Base-by-base conservation (phyloP, 2,329 filamentous ascomycete species). In the Xylaria sp. region DNA sequence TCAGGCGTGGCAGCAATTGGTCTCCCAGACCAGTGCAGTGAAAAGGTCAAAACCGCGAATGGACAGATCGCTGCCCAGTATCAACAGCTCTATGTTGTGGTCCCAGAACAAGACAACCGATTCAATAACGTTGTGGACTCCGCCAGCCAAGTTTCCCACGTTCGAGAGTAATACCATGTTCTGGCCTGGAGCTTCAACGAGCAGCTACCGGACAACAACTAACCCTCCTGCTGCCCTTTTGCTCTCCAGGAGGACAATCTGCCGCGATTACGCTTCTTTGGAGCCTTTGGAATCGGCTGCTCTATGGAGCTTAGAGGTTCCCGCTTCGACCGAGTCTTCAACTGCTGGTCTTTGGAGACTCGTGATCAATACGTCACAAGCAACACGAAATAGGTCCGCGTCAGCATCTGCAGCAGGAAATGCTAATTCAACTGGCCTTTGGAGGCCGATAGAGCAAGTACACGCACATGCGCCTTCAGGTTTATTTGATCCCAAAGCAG, bases 401-500 rank as follows among this genome's bases (percentile, higher is more conserved):
- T 13, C 15, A 7, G 31, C 23, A 6, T 3, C 31, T 57, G 20
- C 31, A 6, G 25, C 1, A 52, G 10, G 3, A 15, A 48, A 13
- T 20, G 25, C 1, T 15, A 31, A 41, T 58, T 48, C 43, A 18
- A 41, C 28, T 41, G 41, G 65, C 6, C 66, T 75, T 31, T 76
- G 75, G 75, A 49, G 70, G 61, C 65, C 49, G 20, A 57, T 74
- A 9, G 43, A 36, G 48, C 18, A 56, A 43, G 52, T 43, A 59
- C 46, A 57, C 2, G 58, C 54, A 6, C 39, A 68, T 15, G 73
- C 74, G 65, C 48, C 68, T 20, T 52, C 58, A 48, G 75, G 72
- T 20, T 61, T 76, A 9, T 76, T 75, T 43, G 64, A 74, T 63
- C 54, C 8, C 9, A 71, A 67, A 20, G 18, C 41, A 51, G 51